Conservation (phyloP, 2,329 filamentous ascomycete genomes). For the Monilinia fructigena region DNA sequence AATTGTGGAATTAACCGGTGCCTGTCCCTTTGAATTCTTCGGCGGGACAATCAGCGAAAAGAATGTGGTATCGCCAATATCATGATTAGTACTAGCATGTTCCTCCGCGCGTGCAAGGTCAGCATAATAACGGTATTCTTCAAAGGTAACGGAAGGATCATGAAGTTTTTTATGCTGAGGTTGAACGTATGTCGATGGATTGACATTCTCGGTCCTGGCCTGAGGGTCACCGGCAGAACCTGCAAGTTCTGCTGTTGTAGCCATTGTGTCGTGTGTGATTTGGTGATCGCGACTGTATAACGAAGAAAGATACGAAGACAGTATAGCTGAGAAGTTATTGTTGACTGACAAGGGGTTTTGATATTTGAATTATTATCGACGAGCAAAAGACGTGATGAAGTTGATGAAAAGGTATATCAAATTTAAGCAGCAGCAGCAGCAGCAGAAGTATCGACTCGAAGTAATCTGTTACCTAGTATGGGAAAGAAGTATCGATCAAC, state of each 20-base stretch:
- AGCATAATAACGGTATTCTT: conserved; percentile 42
- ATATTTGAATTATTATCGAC: neutral
- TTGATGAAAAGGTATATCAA: neutral
- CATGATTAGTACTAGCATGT: conserved; percentile 7
- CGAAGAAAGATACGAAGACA: neutral
- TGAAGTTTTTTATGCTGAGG: conserved; percentile 27
- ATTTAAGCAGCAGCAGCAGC: neutral
- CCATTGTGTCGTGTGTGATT: neutral
- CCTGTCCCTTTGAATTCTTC: conserved; percentile 20
- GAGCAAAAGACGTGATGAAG: neutral
- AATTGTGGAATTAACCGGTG: conserved; percentile 1
- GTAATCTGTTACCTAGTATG: neutral
- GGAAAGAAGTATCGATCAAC: neutral
- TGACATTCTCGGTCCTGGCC: neutral
- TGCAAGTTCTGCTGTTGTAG: neutral
- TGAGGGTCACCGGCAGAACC: neutral
- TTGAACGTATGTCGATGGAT: neutral
- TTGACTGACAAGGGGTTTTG: neutral
- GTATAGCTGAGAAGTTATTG: neutral
- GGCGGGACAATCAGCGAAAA: conserved; percentile 24
- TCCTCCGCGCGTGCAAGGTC: conserved; percentile 34
- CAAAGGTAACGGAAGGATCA: conserved; percentile 39
- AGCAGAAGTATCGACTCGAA: neutral
- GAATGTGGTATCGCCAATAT: conserved; percentile 20
- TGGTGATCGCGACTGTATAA: neutral